A percentile compares a stretch with the other conserved stretches of the same genome.
Evolutionary conservation across 2,329 filamentous ascomycete species (phyloP).

Genomic region (Ophiobolus disseminans): DNA sequence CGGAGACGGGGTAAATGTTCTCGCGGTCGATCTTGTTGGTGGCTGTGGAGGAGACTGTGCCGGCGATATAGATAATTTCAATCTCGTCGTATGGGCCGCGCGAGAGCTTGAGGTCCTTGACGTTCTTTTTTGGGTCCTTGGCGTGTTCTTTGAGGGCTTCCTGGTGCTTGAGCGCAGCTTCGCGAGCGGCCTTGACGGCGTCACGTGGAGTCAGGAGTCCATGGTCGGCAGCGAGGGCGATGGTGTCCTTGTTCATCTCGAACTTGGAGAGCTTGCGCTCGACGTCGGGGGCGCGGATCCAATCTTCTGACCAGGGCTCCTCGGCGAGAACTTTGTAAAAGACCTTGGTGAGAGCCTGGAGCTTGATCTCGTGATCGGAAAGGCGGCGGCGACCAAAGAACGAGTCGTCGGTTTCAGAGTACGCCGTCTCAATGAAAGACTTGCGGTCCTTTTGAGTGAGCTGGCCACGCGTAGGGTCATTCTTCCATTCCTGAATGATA

Average conservation of each 20-base stretch:
- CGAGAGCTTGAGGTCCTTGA: slow-evolving; percentile 29
- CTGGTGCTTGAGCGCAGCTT: slow-evolving; percentile 24
- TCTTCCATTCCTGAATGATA: slow-evolving; percentile 41
- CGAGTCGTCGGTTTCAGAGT: slow-evolving; percentile 36
- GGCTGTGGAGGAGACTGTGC: slow-evolving; percentile 46
- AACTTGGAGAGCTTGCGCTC: slow-evolving; percentile 49
- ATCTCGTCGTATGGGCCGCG: slow-evolving; percentile 47
- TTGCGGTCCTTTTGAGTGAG: slow-evolving; percentile 45
- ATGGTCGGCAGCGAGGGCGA: slow-evolving; percentile 39
- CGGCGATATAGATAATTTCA: slow-evolving; percentile 48
- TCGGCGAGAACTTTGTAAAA: slow-evolving; percentile 49
- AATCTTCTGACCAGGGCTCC: slow-evolving; percentile 48
- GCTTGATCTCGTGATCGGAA: slow-evolving; percentile 41
- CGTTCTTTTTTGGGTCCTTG: slow-evolving; percentile 18
- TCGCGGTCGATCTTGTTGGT: slow-evolving; percentile 44
- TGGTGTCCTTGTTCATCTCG: slow-evolving; percentile 46
- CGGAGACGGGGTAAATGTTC: slow-evolving; percentile 45
- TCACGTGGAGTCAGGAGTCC: slow-evolving; percentile 39
- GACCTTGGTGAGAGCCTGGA: slow-evolving; percentile 47
- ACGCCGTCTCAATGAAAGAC: slow-evolving; percentile 41
- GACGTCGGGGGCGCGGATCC: slow-evolving; percentile 47
- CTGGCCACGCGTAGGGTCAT: slow-evolving; percentile 34
- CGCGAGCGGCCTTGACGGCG: slow-evolving; percentile 43
- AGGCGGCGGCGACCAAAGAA: slow-evolving; percentile 39
- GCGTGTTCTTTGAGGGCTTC: slow-evolving; percentile 18